These are phyloP conservation scores for Leishmania braziliensis DNA, from an alignment of 208 protist species.

Conservation along the genomic window DNA sequence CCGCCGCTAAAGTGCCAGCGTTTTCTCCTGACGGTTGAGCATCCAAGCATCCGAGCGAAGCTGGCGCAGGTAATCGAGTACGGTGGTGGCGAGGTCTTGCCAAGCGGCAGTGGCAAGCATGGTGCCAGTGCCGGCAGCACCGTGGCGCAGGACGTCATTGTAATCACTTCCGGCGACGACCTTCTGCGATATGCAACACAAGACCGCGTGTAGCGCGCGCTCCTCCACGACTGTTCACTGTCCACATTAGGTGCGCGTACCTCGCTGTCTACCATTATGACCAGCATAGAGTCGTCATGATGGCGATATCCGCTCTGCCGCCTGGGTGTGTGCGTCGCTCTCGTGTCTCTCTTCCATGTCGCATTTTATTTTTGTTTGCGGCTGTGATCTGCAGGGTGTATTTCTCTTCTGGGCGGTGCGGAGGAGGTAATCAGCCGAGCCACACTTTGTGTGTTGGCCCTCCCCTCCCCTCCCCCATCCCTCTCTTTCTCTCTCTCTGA, in stretches of 20 bases:
- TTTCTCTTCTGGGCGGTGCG: too few relatives aligned
- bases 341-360: background rate
- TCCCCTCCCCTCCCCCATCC: background rate
- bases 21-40: constrained; percentile 68
- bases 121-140: background rate
- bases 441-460: background rate
- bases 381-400: background rate
- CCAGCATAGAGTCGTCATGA: background rate
- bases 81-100: constrained; percentile 76
- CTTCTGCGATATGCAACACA: constrained; percentile 78
- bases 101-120: constrained; percentile 1
- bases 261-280: background rate
- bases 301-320: background rate
- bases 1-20: constrained; percentile 73
- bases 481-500: background rate
- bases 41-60: constrained; percentile 55
- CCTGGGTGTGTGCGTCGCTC: background rate
- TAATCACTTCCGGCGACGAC: constrained; percentile 76
- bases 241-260: background rate
- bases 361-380: background rate
- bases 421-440: background rate
- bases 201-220: constrained; percentile 11
- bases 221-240: background rate
- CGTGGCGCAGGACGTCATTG: constrained; percentile 57
- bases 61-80: constrained; percentile 83